phyloP scores from a whole-genome alignment of 2,329 filamentous ascomycete genomes.

The Knufia petricola region DNA sequence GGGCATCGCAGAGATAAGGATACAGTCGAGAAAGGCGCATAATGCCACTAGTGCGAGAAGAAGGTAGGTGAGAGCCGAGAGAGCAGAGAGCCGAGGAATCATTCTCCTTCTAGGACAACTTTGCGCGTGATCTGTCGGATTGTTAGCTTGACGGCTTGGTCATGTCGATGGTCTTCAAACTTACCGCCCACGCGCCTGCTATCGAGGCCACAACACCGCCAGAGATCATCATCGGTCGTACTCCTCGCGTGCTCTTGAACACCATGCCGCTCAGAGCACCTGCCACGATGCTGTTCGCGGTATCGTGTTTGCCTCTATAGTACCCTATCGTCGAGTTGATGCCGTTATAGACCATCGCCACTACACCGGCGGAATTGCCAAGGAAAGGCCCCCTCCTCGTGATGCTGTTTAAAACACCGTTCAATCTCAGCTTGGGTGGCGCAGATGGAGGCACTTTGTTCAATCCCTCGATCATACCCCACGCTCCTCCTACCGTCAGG shows the following conservation, averaged over 20 bases:
- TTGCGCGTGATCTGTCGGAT: slow-evolving; percentile 40
- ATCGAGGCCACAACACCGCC: slow-evolving; percentile 78
- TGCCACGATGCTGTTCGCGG: slow-evolving; percentile 76
- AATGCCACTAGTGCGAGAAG: background rate
- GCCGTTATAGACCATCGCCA: slow-evolving; percentile 93
- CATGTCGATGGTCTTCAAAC: slow-evolving; percentile 27
- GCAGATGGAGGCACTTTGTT: slow-evolving; percentile 59
- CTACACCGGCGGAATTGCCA: slow-evolving; percentile 89
- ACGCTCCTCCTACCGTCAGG: slow-evolving; percentile 73
- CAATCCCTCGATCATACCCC: slow-evolving; percentile 86
- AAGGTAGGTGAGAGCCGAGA: background rate
- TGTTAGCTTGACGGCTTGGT: slow-evolving; percentile 13
- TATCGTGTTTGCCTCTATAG: slow-evolving; percentile 74
- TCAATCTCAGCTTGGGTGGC: slow-evolving; percentile 83
- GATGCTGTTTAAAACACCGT: slow-evolving; percentile 88
- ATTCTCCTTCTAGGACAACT: slow-evolving; percentile 26
- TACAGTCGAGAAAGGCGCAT: slow-evolving; percentile 6
- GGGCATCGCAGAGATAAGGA: slow-evolving; percentile 3
- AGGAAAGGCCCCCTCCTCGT: slow-evolving; percentile 88
- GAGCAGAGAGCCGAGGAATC: background rate
- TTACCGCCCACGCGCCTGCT: slow-evolving; percentile 83
- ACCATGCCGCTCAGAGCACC: slow-evolving; percentile 83
- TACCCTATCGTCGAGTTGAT: slow-evolving; percentile 77
- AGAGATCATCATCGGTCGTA: slow-evolving; percentile 89
- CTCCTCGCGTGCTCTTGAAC: slow-evolving; percentile 89